Base-by-base conservation (phyloP, 2,329 filamentous ascomycete species). In the Aspergillus sergii region DNA sequence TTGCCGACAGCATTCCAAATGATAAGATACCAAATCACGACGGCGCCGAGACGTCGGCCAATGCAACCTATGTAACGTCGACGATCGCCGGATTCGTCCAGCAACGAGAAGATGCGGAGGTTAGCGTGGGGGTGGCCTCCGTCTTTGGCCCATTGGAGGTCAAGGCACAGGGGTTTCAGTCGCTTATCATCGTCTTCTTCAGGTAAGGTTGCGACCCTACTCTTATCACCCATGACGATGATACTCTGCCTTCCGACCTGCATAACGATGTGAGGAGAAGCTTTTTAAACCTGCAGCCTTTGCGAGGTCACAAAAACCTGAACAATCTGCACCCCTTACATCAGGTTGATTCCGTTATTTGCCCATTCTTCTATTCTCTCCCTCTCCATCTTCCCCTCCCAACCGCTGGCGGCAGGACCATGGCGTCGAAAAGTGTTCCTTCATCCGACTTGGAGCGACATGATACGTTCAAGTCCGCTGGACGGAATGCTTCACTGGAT, bases 1-100 rank as follows among this genome's bases (percentile, higher is more conserved):
- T 54, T 54, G 14, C 32, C 30, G 30, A 21, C 11, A 54, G n/a
- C 30, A 54, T 54, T 34, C 30, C 19, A 36, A 14, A 43, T 41
- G 58, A 45, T 60, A 60, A 60, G 48, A 26, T 53, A 32, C 59
- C 45, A 14, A 26, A 26, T 48, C 21, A 23, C 23, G 23, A 3
- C 21, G 14, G 34, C 34, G 34, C 34, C 34, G 34, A 36, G 34
- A 28, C 39, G 34, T 55, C 23, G 41, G 26, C 54, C 53, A 39
- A 61, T 75, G 72, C 68, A 76, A 59, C 58, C 36, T 57, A 60
- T 75, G 71, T 68, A 76, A 59, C 58, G 28, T 57, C 45, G 26
- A 53, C 32, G 54, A 64, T 64, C 62, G 58, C 62, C 62, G 62
- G 34, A 53, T 62, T 48, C 56, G 56, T 62, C 46, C 32, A 57